phyloP scores from a whole-genome alignment of 768 basidiomycete genomes.

The Amyloporia xantha region DNA sequence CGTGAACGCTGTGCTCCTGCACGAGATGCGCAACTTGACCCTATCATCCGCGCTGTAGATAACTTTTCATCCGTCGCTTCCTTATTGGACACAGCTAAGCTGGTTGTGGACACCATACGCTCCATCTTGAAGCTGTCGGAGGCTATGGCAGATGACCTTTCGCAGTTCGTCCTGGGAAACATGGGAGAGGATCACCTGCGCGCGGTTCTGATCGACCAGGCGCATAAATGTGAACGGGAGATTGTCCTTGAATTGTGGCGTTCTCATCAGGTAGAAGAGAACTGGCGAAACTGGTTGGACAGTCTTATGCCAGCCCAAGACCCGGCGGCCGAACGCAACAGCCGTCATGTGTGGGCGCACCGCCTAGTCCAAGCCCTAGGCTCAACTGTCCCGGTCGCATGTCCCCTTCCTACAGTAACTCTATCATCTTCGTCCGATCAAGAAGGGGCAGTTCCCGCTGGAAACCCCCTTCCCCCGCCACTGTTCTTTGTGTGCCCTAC shows the following conservation, averaged over 20 bases:
- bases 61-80: slow-evolving; percentile 23
- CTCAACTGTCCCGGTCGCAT: slow-evolving; percentile 17
- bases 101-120: slow-evolving; percentile 42
- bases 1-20: slow-evolving; percentile 61
- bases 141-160: slow-evolving; percentile 65
- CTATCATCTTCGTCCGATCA: neutral
- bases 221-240: slow-evolving; percentile 47
- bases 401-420: slow-evolving; percentile 17
- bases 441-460: neutral
- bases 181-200: slow-evolving; percentile 60
- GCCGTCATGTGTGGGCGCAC: slow-evolving; percentile 14
- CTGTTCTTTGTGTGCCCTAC: slow-evolving; percentile 53
- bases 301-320: slow-evolving; percentile 6
- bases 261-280: slow-evolving; percentile 24
- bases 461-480: slow-evolving; percentile 55
- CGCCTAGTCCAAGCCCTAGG: slow-evolving; percentile 21
- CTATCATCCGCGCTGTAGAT: slow-evolving; percentile 31
- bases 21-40: slow-evolving; percentile 50
- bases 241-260: slow-evolving; percentile 48
- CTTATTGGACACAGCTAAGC: slow-evolving; percentile 33
- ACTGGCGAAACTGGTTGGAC: slow-evolving; percentile 19
- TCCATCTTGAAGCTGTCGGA: slow-evolving; percentile 47
- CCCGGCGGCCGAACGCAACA: neutral
- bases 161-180: slow-evolving; percentile 53
- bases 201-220: slow-evolving; percentile 43